phyloP scores from a whole-genome alignment of 1,284 basidiomycete species.

The Cutaneotrichosporon spelunceum region DNA sequence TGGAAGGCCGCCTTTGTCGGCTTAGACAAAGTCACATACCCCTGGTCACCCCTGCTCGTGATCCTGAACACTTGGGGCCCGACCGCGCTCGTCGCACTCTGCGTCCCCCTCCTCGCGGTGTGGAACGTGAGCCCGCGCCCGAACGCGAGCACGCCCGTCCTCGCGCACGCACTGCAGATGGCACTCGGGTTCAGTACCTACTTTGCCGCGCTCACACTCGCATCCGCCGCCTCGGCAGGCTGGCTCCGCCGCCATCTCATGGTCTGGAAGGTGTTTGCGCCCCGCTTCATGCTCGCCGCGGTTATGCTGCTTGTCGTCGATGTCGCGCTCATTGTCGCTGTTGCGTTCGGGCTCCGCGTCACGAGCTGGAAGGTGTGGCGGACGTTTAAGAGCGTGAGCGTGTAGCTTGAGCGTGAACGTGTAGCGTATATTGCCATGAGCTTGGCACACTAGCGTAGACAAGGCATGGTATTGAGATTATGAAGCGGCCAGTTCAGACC shows the following conservation, averaged over 20 bases:
- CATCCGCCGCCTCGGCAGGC: slow-evolving; percentile 69
- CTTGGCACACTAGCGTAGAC: neutral
- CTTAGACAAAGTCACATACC: slow-evolving; percentile 67
- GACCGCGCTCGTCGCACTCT: slow-evolving; percentile 62
- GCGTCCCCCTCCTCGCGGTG: slow-evolving; percentile 68
- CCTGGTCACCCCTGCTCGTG: slow-evolving; percentile 74
- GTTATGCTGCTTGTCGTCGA: slow-evolving; percentile 54
- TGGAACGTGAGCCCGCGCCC: slow-evolving; percentile 81
- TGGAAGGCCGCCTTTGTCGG: slow-evolving; percentile 90
- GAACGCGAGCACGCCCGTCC: slow-evolving; percentile 38
- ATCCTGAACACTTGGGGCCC: slow-evolving; percentile 76
- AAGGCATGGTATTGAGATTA: no score
- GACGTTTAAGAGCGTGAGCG: slow-evolving; percentile 46
- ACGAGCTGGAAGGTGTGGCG: slow-evolving; percentile 47
- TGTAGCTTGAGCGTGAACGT: slow-evolving; percentile 5
- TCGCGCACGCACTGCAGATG: slow-evolving; percentile 55
- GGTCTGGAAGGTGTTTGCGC: slow-evolving; percentile 99
- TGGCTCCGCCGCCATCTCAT: slow-evolving; percentile 84
- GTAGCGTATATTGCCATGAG: neutral
- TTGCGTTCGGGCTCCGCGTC: slow-evolving; percentile 45
- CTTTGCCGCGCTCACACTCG: slow-evolving; percentile 64
- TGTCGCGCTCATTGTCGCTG: slow-evolving; percentile 50
- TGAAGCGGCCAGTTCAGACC: no score
- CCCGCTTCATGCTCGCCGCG: slow-evolving; percentile 79
- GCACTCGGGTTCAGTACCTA: slow-evolving; percentile 67